Evolutionary conservation across 768 basidiomycete genomes (phyloP).

Genomic region (Termitomyces sp.): DNA sequence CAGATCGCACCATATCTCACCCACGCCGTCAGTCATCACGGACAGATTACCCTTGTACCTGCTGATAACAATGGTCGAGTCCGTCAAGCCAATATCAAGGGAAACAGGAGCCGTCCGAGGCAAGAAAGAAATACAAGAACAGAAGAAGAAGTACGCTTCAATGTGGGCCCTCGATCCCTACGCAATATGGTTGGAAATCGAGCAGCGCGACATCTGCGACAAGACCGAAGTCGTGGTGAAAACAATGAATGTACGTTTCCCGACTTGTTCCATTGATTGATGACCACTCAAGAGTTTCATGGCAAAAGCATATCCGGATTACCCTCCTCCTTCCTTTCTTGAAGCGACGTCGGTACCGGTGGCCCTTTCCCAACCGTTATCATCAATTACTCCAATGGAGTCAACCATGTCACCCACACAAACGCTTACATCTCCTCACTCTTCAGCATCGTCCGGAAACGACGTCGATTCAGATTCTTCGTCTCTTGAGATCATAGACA

Average conservation of each 20-base stretch:
- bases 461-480: constrained; percentile 12
- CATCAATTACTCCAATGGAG: constrained; percentile 6
- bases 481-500: constrained; percentile 52
- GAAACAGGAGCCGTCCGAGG: constrained; percentile 29
- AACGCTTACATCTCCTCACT: background rate
- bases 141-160: constrained; percentile 46
- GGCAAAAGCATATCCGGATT: constrained; percentile 48
- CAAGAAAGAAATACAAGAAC: constrained; percentile 37
- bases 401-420: constrained; percentile 1
- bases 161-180: constrained; percentile 34
- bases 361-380: constrained; percentile 17
- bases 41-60: constrained; percentile 44
- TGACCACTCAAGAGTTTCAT: background rate
- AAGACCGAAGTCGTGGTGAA: constrained; percentile 24
- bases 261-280: background rate
- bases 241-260: constrained; percentile 19
- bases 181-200: constrained; percentile 21
- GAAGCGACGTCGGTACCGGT: constrained; percentile 54
- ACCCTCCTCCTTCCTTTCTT: constrained; percentile 74
- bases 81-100: constrained; percentile 44
- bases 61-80: constrained; percentile 49
- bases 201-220: constrained; percentile 25
- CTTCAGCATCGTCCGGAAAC: background rate
- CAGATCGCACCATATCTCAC: constrained; percentile 56
- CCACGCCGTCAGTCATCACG: constrained; percentile 51